A percentile compares a stretch with the other conserved stretches of the same genome.
These are phyloP conservation scores for Cercospora brassicicola DNA, from an alignment of 2,329 filamentous ascomycete species.

Conservation along the genomic window DNA sequence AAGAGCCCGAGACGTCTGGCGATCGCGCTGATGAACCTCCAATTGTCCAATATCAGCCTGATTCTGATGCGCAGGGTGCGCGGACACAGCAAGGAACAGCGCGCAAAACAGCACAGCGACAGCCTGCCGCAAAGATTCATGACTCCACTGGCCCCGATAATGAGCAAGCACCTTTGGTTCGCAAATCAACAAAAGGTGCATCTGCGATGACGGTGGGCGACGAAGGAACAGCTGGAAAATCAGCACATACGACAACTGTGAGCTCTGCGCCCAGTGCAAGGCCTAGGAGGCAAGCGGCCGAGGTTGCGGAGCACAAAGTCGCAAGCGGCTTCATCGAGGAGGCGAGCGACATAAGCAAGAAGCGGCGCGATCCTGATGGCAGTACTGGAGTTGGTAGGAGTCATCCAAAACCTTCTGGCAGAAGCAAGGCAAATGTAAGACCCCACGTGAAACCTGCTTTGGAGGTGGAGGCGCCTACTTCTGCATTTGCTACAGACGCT, in stretches of 20 bases:
- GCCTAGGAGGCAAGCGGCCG: conserved; percentile 30
- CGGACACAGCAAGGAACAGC: neutral
- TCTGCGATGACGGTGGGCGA: neutral
- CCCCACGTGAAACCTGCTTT: neutral
- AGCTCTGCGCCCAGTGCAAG: conserved; percentile 3
- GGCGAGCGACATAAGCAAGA: conserved; percentile 28
- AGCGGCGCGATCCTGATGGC: conserved; percentile 17
- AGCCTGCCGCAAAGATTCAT: neutral
- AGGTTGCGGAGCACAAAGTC: conserved; percentile 27
- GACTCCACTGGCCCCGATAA: neutral
- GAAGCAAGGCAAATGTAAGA: neutral
- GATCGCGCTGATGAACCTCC: neutral
- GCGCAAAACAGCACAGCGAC: neutral
- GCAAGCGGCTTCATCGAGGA: conserved; percentile 29
- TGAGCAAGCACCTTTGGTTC: neutral
- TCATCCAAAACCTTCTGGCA: neutral
- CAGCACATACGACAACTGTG: neutral
- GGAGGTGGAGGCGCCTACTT: neutral
- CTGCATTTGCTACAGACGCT: neutral
- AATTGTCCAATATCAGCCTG: neutral
- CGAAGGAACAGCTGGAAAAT: neutral
- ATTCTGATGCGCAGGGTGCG: neutral
- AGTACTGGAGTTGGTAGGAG: neutral
- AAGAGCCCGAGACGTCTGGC: neutral
- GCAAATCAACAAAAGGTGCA: neutral